Evolutionary conservation across 2,329 filamentous ascomycete genomes (phyloP), one percentile per base, ranked within the genome.

Genomic region (Colletotrichum lentis): DNA sequence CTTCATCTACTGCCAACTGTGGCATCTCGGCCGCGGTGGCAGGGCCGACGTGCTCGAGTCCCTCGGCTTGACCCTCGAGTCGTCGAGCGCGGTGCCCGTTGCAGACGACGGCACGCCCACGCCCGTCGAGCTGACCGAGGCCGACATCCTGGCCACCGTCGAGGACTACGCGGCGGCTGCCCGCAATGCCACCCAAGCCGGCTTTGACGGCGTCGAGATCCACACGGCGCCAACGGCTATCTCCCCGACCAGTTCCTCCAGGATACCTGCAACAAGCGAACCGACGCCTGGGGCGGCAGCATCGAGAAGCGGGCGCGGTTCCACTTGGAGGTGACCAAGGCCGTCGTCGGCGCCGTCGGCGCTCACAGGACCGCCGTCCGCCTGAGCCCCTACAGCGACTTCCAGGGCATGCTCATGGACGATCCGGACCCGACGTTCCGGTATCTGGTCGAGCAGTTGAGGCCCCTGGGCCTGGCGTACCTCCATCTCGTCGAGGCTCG

Each of bases 141-240:
- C 85, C 1, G 90, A 93, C 20, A 94, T 94, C 63, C 80, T 86
- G 72, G 76, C 83, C 3, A 83, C 89, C 69, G 91, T 93, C 77
- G 76, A 74, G 0, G 87, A 88, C 0, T 93, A 85, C 76, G 85
- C 83, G 1, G 82, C 81, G 0, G 84, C 85, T 1, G 82, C 84
- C 0, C 82, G 83, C 68, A 82, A 86, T 35, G 85, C 91, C 0
- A 75, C 92, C 3, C 76, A 87, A 16, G 83, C 84, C 20, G 91
- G 92, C 0, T 90, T 90, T 50, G 91, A 95, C 73, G 89, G 88
- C 10, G 87, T 94, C 63, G 90, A 93, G 72, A 76, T 81, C 20
- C 80, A 84, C 80, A 84, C 71, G 82, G 76, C 3, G 85, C 85
- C 3, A 87, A 89, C 70, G 86, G 88, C 0, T 91, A 90, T 71